Evolutionary conservation across 305 asterid species (phyloP), one percentile per base, ranked within the genome.

Genomic region (Caryopteris hybrid): DNA sequence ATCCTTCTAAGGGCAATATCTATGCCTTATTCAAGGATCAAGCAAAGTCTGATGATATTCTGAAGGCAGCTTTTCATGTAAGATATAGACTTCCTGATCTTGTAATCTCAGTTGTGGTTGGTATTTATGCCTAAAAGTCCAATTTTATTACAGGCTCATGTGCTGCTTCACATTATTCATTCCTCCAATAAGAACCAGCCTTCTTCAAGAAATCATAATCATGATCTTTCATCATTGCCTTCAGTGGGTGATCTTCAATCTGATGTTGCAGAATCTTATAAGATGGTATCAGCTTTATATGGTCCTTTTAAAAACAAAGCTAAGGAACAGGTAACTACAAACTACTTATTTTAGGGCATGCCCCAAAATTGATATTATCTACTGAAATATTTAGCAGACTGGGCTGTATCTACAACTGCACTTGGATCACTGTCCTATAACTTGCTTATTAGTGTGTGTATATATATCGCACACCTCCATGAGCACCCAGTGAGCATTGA

Each of bases 51-150:
- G 98, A 95, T 74, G 99, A 95, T 77, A 88, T 92, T 63, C 58
- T 92, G 87, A 95, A 95, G 83, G 97, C 99, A 65, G 88, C 96
- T 65, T 95, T 92, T 78, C 99, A 95, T 78, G 99, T 95, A 74
- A 89, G 97, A 18, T 67, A 66, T 57, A 14, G 64, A 70, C 72
- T 18, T 68, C 18, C 65, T 69, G 63, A 42, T 69, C 34, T 74
- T 60, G 39, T 45, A 38, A 51, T 66, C 63, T 11, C 47, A 60
- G 60, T 34, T 34, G 20, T 45, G 74, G 61, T 33, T 41, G 12
- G 60, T 56, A 36, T 72, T 53, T 48, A 59, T 64, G 64, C 36
- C 76, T 72, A 77, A 25, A 71, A 63, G 57, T 47, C 34, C 46
- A 66, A 52, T 66, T 66, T 38, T 47, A 50, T 80, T 73, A 17